Evolutionary conservation across 2,329 filamentous ascomycete genomes (phyloP).

Genomic region (Aspergillus sp.): DNA sequence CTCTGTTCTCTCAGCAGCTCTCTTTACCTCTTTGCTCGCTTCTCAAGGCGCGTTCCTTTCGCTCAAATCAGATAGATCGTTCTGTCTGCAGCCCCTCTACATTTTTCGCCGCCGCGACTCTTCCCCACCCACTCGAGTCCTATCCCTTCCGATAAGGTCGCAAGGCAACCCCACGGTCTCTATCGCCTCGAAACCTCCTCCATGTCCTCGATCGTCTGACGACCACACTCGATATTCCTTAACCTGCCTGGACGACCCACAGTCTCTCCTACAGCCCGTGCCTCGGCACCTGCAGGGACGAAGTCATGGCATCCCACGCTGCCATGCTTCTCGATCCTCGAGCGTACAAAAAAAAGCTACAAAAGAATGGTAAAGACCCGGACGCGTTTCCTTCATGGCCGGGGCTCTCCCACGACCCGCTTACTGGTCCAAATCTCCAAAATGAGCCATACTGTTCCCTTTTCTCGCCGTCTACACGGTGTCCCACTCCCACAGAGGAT

Average conservation of each 20-base stretch:
- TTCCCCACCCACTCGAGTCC: constrained; percentile 8
- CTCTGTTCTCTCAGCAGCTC: background rate
- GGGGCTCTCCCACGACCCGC: constrained; percentile 15
- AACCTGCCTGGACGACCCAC: background rate
- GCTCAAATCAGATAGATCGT: background rate
- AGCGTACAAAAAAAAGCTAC: constrained; percentile 40
- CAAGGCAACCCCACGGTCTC: constrained; percentile 7
- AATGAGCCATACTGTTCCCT: constrained; percentile 21
- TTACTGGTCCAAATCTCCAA: constrained; percentile 6
- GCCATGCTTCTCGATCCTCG: constrained; percentile 51
- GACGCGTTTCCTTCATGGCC: constrained; percentile 15
- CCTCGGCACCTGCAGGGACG: constrained; percentile 17
- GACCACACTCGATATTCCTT: background rate
- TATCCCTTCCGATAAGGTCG: constrained; percentile 20
- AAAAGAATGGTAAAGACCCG: constrained; percentile 39
- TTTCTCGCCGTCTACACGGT: constrained; percentile 19
- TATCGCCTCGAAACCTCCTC: constrained; percentile 3
- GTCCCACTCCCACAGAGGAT: constrained; percentile 21
- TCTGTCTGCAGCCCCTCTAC: constrained; percentile 1
- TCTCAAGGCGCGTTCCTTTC: background rate
- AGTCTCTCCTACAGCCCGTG: background rate
- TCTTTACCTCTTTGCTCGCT: background rate
- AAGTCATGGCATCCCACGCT: constrained; percentile 45
- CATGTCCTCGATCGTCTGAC: constrained; percentile 2
- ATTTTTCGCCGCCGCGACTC: constrained; percentile 5